Base-by-base conservation (phyloP, 2,329 filamentous ascomycete genomes). In the Rhinocladiella mackenziei region DNA sequence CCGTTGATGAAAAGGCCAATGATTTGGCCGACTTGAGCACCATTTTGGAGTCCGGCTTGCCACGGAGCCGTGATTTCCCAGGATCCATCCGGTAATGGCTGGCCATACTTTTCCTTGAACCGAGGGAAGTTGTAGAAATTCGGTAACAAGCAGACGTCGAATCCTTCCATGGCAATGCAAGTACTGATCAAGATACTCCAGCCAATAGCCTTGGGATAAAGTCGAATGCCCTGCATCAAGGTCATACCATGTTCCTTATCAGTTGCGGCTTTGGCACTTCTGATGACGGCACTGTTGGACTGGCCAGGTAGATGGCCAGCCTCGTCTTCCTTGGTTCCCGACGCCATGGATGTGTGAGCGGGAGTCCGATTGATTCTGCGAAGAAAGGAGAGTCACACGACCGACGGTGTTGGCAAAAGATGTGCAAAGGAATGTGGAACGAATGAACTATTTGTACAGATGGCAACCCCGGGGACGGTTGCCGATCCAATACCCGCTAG, bases 131-230 rank as follows among this genome's bases (percentile, higher is more conserved):
- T 66, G 69, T 79, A 89, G 61, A 92, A 89, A 65, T 89, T 91
- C 70, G 84, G 87, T 58, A 92, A 79, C 40, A 94, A 71, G 57
- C 79, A 82, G 48, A 92, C 74, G 60, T 94, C 86, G 68, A 91
- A 94, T 25, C 86, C 88, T 65, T 94, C 88, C 89, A 94, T 94
- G 58, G 79, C 81, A 60, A 94, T 92, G 62, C 84, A 89, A 0
- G 86, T 91, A 14, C 84, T 89, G 65, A 95, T 89, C 46, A 94
- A 71, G 39, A 94, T 60, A 56, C 83, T 88, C 86, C 87, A 95
- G 15, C 71, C 76, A 45, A 94, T 82, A 14, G 89, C 89, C 70
- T 94, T 91, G 46, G 87, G 88, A 61, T 94, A 95, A 18, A 91
- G 74, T 60, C 73, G 79, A 62, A 94, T 74, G 50, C 86, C 88